Evolutionary conservation across 305 asterid genomes (phyloP), one percentile per base, ranked within the genome.

Genomic region (Fraxinus nigra): DNA sequence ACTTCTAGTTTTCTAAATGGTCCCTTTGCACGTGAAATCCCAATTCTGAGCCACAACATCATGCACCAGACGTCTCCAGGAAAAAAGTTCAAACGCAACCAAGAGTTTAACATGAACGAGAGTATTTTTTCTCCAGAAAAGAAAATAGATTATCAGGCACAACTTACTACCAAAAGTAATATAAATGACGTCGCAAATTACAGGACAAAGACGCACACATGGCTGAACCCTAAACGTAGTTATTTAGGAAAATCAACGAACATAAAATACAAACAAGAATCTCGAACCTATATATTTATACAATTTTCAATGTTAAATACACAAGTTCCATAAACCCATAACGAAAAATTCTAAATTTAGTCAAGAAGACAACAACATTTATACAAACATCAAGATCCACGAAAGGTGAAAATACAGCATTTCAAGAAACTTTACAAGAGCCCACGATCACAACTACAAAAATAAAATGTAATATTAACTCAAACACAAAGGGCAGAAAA

Each of bases 381-480:
- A 37, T 65, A 80, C 79, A 40, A 61, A 34, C 40, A 82, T 76
- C 40, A 61, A 81, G 86, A 84, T 85, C 89, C 83, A 79, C 48
- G 75, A 69, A 16, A 9, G 35, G 9, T 6, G 24, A 16, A 67
- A 72, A 24, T 67, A 43, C 18, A 72, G 22, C 81, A 79, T 82
- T 70, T 35, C 72, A 81, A 35, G 80, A 79, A 56, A 82, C 81
- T 46, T 13, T 40, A 77, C 83, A 76, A 73, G 56, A 84, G 56
- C 76, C 78, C 86, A 34, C 67, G 65, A 78, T 26, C 78, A 48
- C 59, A 30, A 69, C 20, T 14, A 38, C 7, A 73, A n/a, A 40
- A 75, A 30, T 80, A 1, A 67, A 78, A 65, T 75, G 59, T 67
- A 65, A 65, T 22, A 22, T 24, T 0, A 22, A 63, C 76, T 84